Evolutionary conservation across 306 rosid species (phyloP), one percentile per base, ranked within the genome.

Genomic region (Rosa chinensis): DNA sequence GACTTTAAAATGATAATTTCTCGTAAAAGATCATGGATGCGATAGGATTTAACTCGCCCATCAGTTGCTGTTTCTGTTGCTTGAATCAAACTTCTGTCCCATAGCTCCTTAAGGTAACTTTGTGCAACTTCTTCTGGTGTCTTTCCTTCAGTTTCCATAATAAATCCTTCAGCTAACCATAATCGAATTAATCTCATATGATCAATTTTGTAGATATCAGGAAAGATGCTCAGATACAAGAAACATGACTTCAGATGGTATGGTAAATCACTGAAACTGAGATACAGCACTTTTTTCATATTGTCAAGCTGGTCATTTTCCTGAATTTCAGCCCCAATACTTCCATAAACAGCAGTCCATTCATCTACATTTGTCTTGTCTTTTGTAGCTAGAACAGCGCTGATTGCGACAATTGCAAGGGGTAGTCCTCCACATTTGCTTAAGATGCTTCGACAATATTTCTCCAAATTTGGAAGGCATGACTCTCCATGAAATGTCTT

Each of bases 151-250:
- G 55, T 86, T 37, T 66, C 85, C 20, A 37, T 72, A 23, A 90
- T 88, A 83, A 90, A 87, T 9, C 91, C 92, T 84, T 90, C 92
- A 6, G 94, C 92, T 76, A 88, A 80, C 94, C 92, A 87, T 72
- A 90, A 18, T 12, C 89, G 87, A 80, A 88, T 84, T 77, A 90
- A 32, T 63, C 90, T 78, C 88, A 78, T 80, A 10, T 32, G 84
- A 69, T 87, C 85, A 8, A 85, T 76, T 5, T 81, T 80, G 18
- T 84, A 72, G 42, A 82, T 76, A 64, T 75, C 87, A 0, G 91
- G 94, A 55, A 88, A 90, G 17, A 88, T 76, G 81, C 82, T 74
- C 52, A 88, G 37, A 79, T 90, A 90, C 85, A 90, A 49, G 81
- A 90, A 52, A 72, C 92, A 88, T 40, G 91, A 88, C 42, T 90